Evolutionary conservation across 306 rosid species (phyloP).

Genomic region (Alnus rubra): DNA sequence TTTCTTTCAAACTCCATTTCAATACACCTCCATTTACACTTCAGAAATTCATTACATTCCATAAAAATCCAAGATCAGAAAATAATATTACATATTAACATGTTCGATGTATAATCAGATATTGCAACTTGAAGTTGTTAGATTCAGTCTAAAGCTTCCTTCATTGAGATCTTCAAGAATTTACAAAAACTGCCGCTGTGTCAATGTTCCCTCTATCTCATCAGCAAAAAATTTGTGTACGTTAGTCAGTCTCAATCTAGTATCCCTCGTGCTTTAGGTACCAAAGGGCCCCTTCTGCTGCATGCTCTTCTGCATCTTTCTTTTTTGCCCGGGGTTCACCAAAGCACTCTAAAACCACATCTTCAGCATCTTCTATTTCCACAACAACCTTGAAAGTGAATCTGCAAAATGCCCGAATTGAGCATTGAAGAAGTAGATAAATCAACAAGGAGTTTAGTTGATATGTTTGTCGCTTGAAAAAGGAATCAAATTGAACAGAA

Average conservation of each 20-base stretch:
- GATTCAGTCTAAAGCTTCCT: neutral
- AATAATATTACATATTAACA: neutral
- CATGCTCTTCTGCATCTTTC: conserved; percentile 78
- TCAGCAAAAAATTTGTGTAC: conserved; percentile 1
- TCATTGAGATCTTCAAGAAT: neutral
- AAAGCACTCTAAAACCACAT: conserved; percentile 48
- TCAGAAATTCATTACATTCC: too few species aligned
- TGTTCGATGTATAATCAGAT: neutral
- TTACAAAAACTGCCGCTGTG: neutral
- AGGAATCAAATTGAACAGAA: neutral
- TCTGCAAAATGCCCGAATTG: conserved; percentile 39
- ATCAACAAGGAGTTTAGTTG: conserved; percentile 15
- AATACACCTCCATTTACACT: too few species aligned
- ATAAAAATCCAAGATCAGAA: too few species aligned
- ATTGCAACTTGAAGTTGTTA: neutral
- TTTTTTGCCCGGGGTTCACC: conserved; percentile 55
- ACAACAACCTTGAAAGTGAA: conserved; percentile 64
- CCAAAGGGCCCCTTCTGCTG: conserved; percentile 89
- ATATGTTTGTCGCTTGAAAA: neutral
- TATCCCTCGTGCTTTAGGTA: conserved; percentile 58
- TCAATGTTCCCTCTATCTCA: neutral
- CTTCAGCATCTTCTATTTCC: conserved; percentile 60
- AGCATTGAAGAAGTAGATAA: neutral
- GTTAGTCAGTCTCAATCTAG: conserved; percentile 9
- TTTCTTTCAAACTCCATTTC: too few species aligned